Evolutionary conservation across 345 rosid genomes (phyloP).

Genomic region (Orychophragmus violaceus): DNA sequence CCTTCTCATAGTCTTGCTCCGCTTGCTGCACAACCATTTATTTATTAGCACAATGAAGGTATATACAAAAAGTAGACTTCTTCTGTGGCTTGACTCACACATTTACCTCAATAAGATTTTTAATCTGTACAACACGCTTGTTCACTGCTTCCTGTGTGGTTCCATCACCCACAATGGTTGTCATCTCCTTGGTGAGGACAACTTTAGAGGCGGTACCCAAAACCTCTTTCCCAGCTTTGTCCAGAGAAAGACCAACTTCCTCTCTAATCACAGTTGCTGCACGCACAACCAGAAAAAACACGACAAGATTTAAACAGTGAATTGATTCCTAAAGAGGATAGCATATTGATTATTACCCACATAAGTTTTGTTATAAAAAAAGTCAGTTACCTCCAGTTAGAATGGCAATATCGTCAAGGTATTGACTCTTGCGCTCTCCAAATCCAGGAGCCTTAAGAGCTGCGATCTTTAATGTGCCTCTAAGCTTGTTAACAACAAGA

Average conservation of each 20-base stretch:
- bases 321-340: not conserved
- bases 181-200: constrained; percentile 81
- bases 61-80: not conserved
- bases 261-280: constrained; percentile 86
- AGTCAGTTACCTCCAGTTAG: not conserved
- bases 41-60: not conserved
- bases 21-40: constrained; percentile 48
- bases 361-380: too few relatives aligned
- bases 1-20: constrained; percentile 85
- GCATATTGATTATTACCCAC: not conserved
- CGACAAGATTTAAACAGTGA: not conserved
- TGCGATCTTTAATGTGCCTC: not conserved
- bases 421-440: not conserved
- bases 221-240: constrained; percentile 86
- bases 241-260: constrained; percentile 87
- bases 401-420: not conserved
- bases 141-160: constrained; percentile 88
- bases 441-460: not conserved
- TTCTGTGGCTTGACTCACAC: not conserved
- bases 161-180: constrained; percentile 96
- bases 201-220: constrained; percentile 81
- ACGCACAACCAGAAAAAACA: not conserved
- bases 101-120: constrained; percentile 78
- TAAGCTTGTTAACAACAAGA: not conserved
- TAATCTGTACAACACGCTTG: constrained; percentile 85